phyloP scores from a whole-genome alignment of 345 rosid genomes.

The Sisymbrium irio region DNA sequence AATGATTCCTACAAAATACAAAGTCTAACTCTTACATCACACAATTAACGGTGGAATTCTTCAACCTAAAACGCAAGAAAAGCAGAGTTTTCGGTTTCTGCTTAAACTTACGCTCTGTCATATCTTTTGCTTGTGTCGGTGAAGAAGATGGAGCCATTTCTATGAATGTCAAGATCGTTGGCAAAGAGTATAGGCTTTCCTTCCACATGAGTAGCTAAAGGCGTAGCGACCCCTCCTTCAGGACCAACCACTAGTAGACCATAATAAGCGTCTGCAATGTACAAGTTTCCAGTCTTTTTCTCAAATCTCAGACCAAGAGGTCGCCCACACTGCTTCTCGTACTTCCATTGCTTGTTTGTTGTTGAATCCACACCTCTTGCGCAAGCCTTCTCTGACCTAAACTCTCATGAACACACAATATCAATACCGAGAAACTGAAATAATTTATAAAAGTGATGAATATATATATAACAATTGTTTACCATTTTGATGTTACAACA shows the following conservation, averaged over 20 bases:
- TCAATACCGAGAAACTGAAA: slow-evolving; percentile 2
- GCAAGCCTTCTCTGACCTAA: slow-evolving; percentile 77
- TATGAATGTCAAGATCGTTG: slow-evolving; percentile 83
- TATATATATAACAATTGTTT: neutral
- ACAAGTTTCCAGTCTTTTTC: slow-evolving; percentile 57
- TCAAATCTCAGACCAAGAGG: slow-evolving; percentile 86
- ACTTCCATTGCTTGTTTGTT: slow-evolving; percentile 84
- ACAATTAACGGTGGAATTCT: neutral
- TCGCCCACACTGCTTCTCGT: slow-evolving; percentile 80
- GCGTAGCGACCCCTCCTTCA: slow-evolving; percentile 76
- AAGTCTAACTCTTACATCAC: neutral
- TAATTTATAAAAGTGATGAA: slow-evolving; percentile 1
- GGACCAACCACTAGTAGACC: slow-evolving; percentile 85
- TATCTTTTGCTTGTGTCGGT: slow-evolving; percentile 93
- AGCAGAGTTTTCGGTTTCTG: neutral
- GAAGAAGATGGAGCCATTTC: slow-evolving; percentile 88
- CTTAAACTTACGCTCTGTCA: slow-evolving; percentile 64
- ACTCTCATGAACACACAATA: slow-evolving; percentile 8
- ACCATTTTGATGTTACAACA: slow-evolving; percentile 70
- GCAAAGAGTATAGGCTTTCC: slow-evolving; percentile 82
- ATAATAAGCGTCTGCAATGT: slow-evolving; percentile 90
- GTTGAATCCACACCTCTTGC: slow-evolving; percentile 82
- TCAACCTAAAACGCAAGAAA: neutral
- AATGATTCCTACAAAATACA: slow-evolving; percentile 62
- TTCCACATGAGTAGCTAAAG: slow-evolving; percentile 68